Evolutionary conservation across 139 green algal species (phyloP).

Genomic region (Eudorina sp.): DNA sequence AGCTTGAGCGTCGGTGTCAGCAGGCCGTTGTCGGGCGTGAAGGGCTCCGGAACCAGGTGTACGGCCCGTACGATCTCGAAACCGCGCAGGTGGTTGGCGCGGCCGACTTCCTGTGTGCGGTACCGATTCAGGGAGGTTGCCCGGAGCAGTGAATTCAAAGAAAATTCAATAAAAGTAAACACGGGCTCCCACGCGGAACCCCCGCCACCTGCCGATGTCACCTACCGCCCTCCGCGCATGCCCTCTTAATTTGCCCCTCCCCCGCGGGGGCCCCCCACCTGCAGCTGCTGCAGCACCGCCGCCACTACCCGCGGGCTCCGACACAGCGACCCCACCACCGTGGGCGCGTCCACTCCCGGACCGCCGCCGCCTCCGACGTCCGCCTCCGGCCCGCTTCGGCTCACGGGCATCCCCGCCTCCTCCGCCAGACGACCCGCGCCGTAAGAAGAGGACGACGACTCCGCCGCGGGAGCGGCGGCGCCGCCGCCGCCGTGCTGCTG

Average conservation of each 20-base stretch:
- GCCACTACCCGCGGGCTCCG: background rate
- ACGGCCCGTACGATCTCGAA: conserved; percentile 70
- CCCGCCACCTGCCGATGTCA: too few relatives aligned
- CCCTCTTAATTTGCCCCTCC: background rate
- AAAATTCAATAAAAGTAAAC: too few relatives aligned
- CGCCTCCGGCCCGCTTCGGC: background rate
- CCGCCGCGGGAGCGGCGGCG: background rate
- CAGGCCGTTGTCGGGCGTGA: conserved; percentile 80
- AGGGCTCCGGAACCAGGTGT: conserved; percentile 60
- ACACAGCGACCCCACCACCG: background rate
- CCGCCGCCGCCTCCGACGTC: background rate
- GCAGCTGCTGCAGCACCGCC: conserved; percentile 35
- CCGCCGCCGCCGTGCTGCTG: background rate
- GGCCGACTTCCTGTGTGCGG: conserved; percentile 28
- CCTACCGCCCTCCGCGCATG: background rate
- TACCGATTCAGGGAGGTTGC: too few relatives aligned
- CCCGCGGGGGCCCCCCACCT: conserved; percentile 1
- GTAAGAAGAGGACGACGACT: too few relatives aligned
- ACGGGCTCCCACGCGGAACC: too few relatives aligned
- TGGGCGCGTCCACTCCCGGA: background rate
- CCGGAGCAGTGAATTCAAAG: too few relatives aligned
- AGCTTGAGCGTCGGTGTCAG: conserved; percentile 83
- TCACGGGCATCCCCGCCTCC: background rate
- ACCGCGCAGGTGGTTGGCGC: conserved; percentile 53
- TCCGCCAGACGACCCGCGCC: background rate